Conservation (phyloP, 1,284 basidiomycete genomes). For the Apiotrichum gracile region DNA sequence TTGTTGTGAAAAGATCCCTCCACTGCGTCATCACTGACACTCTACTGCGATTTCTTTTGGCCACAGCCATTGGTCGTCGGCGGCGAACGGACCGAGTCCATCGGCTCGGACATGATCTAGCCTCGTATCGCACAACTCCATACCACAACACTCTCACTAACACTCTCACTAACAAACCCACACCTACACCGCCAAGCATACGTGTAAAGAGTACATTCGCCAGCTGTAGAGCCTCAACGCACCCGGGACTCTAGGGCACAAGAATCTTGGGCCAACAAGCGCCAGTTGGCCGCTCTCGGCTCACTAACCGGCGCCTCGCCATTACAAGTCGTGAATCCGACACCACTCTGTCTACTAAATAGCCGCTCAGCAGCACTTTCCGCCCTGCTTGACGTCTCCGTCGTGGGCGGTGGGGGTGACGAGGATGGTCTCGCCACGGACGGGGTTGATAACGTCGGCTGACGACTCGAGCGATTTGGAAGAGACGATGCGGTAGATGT, state of each 20-base stretch:
- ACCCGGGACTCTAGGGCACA: constrained; percentile 9
- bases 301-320: background rate
- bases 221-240: constrained; percentile 14
- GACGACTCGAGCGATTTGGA: constrained; percentile 81
- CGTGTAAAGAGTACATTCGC: constrained; percentile 18
- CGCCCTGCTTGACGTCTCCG: constrained; percentile 44
- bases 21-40: background rate
- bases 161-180: background rate
- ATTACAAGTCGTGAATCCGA: constrained; percentile 18
- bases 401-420: constrained; percentile 57
- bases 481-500: constrained; percentile 92
- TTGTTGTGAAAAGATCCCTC: background rate
- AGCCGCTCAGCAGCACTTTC: constrained; percentile 45
- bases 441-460: constrained; percentile 62
- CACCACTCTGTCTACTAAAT: background rate
- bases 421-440: constrained; percentile 65
- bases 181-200: background rate
- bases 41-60: background rate
- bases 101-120: no score
- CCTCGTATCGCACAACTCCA: no score
- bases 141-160: background rate
- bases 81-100: no score
- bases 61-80: background rate
- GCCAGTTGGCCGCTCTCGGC: background rate
- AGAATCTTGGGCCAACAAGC: constrained; percentile 4